phyloP scores from a whole-genome alignment of 441 rosid genomes.

The Gossypium trilobum region DNA sequence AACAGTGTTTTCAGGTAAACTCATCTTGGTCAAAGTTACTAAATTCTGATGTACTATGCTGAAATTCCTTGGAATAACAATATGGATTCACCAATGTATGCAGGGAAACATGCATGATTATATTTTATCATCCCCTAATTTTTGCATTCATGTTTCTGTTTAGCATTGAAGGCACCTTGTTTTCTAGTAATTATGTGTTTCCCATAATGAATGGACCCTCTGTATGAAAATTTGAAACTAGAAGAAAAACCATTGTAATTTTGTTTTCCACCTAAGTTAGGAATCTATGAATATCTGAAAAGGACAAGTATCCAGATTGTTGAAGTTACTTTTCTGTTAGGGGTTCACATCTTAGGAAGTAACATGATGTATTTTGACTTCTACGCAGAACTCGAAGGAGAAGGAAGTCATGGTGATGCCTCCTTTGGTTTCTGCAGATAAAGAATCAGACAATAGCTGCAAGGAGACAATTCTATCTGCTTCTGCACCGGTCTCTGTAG shows the following conservation, averaged over 20 bases:
- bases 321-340: neutral
- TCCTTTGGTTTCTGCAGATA: conserved; percentile 9
- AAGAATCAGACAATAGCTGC: conserved; percentile 13
- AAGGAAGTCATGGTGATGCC: conserved; percentile 6
- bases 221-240: neutral
- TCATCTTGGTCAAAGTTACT: neutral
- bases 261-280: neutral
- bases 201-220: neutral
- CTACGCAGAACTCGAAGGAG: conserved; percentile 26
- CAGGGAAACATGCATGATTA: neutral
- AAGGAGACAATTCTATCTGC: conserved; percentile 14
- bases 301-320: neutral
- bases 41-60: neutral
- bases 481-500: conserved; percentile 11
- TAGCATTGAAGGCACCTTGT: neutral
- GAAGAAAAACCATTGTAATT: neutral
- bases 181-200: neutral
- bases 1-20: conserved; percentile 27
- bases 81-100: neutral
- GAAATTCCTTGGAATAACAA: neutral
- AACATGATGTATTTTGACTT: conserved; percentile 13
- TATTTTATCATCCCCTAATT: neutral
- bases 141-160: neutral
- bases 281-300: neutral
- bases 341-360: neutral